Percentiles rank a stretch among this genome's conserved stretches.
phyloP scores from a whole-genome alignment of 2,329 filamentous ascomycete species.

The Sporothrix luriei region DNA sequence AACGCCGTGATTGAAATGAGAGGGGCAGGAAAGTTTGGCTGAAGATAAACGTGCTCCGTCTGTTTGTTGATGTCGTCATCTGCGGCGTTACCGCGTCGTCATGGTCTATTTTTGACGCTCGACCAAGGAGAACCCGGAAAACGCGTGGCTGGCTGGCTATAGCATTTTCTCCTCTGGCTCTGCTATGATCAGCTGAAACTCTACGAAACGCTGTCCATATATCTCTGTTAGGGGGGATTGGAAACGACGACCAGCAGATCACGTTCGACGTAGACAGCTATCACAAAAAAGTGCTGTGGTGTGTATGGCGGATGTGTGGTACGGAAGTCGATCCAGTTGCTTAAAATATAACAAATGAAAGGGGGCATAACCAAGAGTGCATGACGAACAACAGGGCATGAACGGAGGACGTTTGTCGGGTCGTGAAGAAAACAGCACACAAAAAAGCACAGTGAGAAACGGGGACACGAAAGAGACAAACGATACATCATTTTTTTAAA shows the following conservation, averaged over 20 bases:
- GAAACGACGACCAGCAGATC: constrained; percentile 24
- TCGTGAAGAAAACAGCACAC: neutral
- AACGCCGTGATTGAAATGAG: constrained; percentile 13
- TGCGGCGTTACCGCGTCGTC: neutral
- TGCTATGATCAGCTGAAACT: constrained; percentile 29
- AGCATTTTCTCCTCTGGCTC: neutral
- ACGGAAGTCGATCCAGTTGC: constrained; percentile 7
- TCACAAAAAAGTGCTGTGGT: neutral
- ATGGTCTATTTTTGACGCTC: neutral
- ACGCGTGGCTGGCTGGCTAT: constrained; percentile 3
- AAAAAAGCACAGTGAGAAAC: neutral
- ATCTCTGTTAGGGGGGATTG: neutral
- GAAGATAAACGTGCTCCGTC: neutral
- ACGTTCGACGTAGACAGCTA: neutral
- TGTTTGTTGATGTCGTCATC: neutral
- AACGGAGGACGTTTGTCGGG: neutral
- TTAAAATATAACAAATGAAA: constrained; percentile 11
- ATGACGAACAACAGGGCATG: constrained; percentile 2
- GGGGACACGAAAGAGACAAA: neutral
- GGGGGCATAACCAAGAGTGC: neutral
- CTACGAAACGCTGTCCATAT: constrained; percentile 24
- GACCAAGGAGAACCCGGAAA: neutral
- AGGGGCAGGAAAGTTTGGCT: neutral
- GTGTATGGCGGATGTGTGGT: neutral
- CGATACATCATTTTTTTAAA: too few species aligned